Evolutionary conservation across 805 yeast species (phyloP), one percentile per base, ranked within the genome.

Genomic region (Candida silvicultrix): DNA sequence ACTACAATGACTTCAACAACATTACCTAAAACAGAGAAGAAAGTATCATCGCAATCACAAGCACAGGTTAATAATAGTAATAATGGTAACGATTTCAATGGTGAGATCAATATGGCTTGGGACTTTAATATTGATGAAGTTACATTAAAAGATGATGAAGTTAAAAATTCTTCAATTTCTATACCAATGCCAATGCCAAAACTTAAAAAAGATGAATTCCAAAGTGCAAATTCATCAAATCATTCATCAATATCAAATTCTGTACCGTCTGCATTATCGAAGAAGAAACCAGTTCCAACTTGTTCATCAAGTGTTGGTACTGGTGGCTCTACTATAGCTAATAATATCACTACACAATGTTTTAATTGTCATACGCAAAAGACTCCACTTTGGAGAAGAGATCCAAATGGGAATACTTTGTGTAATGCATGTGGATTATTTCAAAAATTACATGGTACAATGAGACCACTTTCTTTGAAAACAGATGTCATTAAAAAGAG

Each of bases 361-460:
- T 80, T 90, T 20, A 92, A 90, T 65, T 90, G 98, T 64, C 83
- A 81, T 53, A 90, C 98, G 0, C 78, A 74, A 51, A 89, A 92
- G 11, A 90, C 98, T 0, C 98, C 98, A 2, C 64, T 92, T 23
- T 92, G 98, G 98, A 72, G 98, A 55, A 74, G 97, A 45, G 89
- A 89, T 58, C 85, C 95, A 0, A 82, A 81, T 48, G 97, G 97
- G 1, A 83, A 86, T 57, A 94, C 97, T 0, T 68, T 92, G 50
- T 90, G 98, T 66, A 90, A 90, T 64, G 98, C 98, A 0, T 90
- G 98, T 68, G 98, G 98, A 0, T 70, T 92, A 52, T 90, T 90
- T 58, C 73, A 85, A 56, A 92, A 92, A 63, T 70, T 90, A 19
- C 97, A 92, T 59, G 98, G 97, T 9, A 92, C 88, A 4, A 94